A percentile compares a stretch with the other conserved stretches of the same genome.
phyloP scores from a whole-genome alignment of 371 early-diverging fungal genomes.

The Gilbertella persicaria region DNA sequence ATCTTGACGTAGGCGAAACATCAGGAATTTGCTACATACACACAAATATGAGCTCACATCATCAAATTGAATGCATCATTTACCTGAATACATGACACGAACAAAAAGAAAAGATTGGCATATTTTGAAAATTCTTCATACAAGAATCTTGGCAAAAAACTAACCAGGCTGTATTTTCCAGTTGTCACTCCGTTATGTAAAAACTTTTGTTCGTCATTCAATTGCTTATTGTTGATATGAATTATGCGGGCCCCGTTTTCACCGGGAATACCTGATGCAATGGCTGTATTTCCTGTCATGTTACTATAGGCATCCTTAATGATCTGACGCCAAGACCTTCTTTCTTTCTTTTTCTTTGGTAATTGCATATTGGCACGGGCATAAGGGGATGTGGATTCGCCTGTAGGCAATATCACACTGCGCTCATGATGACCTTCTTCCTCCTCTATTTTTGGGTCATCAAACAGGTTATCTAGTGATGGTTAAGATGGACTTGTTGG shows the following conservation, averaged over 20 bases:
- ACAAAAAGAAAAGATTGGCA: constrained; percentile 95
- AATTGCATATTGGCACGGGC: constrained; percentile 27
- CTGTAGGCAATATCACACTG: neutral
- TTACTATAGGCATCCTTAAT: constrained; percentile 25
- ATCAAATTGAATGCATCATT: constrained; percentile 10
- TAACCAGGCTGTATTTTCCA: constrained; percentile 85
- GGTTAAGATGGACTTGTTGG: neutral
- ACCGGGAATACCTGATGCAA: constrained; percentile 36
- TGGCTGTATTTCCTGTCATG: constrained; percentile 24
- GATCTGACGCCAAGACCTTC: neutral
- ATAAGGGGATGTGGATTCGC: constrained; percentile 21
- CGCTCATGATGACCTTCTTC: neutral
- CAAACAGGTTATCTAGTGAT: constrained; percentile 7
- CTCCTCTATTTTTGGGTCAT: constrained; percentile 17
- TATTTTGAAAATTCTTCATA: constrained; percentile 94
- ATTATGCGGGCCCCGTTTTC: constrained; percentile 72
- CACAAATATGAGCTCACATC: neutral
- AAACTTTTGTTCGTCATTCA: constrained; percentile 77
- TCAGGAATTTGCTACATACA: constrained; percentile 74
- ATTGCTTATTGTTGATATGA: constrained; percentile 79
- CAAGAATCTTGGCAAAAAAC: constrained; percentile 93
- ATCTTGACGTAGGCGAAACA: constrained; percentile 83
- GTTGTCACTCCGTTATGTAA: constrained; percentile 86
- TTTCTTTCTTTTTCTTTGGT: constrained; percentile 8
- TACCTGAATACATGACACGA: constrained; percentile 87